Evolutionary conservation across 2,329 filamentous ascomycete species (phyloP).

Genomic region (Myriosclerotinia duriaeana): DNA sequence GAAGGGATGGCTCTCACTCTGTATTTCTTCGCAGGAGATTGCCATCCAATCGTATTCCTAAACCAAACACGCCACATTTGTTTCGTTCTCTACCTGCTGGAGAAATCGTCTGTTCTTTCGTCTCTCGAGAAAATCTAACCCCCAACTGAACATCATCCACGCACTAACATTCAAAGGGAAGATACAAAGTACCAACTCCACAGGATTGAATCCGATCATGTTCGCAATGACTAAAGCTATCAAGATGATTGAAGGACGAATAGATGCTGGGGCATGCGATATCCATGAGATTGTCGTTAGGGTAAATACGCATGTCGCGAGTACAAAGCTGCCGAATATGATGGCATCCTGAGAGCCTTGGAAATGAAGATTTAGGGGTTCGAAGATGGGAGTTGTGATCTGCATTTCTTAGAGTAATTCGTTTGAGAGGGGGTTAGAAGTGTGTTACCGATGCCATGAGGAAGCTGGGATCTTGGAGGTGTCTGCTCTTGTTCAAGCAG

Average conservation of each 20-base stretch:
- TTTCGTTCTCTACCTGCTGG: background rate
- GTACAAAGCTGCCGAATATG: background rate
- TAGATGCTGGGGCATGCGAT: background rate
- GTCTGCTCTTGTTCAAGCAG: constrained; percentile 2
- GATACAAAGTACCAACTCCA: constrained; percentile 4
- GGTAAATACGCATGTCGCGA: background rate
- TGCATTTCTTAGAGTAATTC: background rate
- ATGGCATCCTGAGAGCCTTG: background rate
- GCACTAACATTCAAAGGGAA: background rate
- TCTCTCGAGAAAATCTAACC: background rate
- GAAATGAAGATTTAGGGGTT: background rate
- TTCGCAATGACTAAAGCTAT: background rate
- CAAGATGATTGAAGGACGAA: background rate
- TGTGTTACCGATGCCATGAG: background rate
- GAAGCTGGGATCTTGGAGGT: background rate
- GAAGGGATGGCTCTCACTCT: background rate
- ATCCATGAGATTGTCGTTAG: background rate
- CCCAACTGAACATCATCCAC: background rate
- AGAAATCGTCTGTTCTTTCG: background rate
- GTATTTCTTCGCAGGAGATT: background rate
- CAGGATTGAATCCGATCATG: background rate
- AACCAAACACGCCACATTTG: background rate
- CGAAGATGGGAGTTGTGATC: background rate
- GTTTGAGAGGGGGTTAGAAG: background rate
- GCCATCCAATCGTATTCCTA: background rate